Conservation (phyloP, 805 yeast genomes). For the Jamesozyma piceae region DNA sequence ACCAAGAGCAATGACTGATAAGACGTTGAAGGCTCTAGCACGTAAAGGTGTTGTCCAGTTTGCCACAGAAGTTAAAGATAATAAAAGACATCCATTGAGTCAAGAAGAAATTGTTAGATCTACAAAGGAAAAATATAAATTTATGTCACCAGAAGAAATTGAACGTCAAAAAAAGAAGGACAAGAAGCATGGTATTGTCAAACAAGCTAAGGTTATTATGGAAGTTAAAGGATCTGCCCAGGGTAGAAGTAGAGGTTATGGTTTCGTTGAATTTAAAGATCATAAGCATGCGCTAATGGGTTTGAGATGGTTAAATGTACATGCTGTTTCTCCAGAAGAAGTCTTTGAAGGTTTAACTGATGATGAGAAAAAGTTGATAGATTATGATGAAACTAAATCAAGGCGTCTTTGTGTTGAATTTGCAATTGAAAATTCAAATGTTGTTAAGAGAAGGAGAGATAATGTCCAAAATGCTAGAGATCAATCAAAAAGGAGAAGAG, state of each 20-base stretch:
- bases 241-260: slow-evolving; percentile 95
- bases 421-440: slow-evolving; percentile 92
- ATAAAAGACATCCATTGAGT: slow-evolving; percentile 69
- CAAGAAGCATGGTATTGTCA: slow-evolving; percentile 81
- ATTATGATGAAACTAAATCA: slow-evolving; percentile 45
- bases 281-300: slow-evolving; percentile 93
- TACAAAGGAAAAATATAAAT: slow-evolving; percentile 48
- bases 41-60: slow-evolving; percentile 91
- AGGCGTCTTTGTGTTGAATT: slow-evolving; percentile 87
- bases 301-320: slow-evolving; percentile 92
- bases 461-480: slow-evolving; percentile 39
- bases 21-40: slow-evolving; percentile 81
- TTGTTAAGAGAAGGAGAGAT: slow-evolving; percentile 82
- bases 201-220: slow-evolving; percentile 85
- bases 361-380: slow-evolving; percentile 51
- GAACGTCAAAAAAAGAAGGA: slow-evolving; percentile 40
- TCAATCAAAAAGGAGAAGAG: slow-evolving; percentile 23
- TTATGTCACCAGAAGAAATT: slow-evolving; percentile 33
- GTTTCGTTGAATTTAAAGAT: slow-evolving; percentile 86
- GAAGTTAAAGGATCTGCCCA: slow-evolving; percentile 79
- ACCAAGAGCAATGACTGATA: slow-evolving; percentile 86
- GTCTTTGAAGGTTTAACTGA: slow-evolving; percentile 60
- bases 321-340: slow-evolving; percentile 66
- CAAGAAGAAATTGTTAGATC: slow-evolving; percentile 86
- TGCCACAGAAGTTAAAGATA: slow-evolving; percentile 77